phyloP scores from a whole-genome alignment of 768 basidiomycete genomes.

The Paxillus ammoniavirescens region DNA sequence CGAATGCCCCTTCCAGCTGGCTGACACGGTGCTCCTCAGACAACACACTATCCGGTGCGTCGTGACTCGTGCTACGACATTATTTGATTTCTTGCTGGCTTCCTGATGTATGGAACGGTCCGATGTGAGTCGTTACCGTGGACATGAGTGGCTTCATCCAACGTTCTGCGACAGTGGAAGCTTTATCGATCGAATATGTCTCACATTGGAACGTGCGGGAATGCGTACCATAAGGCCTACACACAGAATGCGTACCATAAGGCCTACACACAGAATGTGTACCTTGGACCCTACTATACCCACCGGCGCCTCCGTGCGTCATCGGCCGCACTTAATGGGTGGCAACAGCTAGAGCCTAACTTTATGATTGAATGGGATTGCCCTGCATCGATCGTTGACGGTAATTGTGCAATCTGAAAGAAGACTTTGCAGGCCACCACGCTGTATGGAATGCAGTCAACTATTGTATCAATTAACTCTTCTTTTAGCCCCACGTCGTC shows the following conservation, averaged over 20 bases:
- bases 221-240: no score
- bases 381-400: background rate
- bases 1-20: background rate
- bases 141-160: background rate
- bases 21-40: background rate
- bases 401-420: background rate
- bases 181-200: background rate
- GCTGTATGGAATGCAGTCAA: background rate
- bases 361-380: background rate
- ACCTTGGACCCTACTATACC: slow-evolving; percentile 20
- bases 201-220: no score
- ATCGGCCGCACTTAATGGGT: background rate
- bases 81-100: background rate
- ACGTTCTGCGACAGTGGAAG: background rate
- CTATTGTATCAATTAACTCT: background rate
- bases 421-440: background rate
- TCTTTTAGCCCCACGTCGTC: background rate
- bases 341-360: background rate
- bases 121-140: background rate
- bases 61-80: background rate
- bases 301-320: slow-evolving; percentile 17
- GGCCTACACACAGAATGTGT: background rate
- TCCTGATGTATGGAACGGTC: background rate
- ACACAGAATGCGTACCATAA: background rate
- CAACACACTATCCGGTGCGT: background rate